These are phyloP conservation scores for Cutaneotrichosporon sp. DNA, from an alignment of 1,284 basidiomycete genomes.

Conservation along the genomic window DNA sequence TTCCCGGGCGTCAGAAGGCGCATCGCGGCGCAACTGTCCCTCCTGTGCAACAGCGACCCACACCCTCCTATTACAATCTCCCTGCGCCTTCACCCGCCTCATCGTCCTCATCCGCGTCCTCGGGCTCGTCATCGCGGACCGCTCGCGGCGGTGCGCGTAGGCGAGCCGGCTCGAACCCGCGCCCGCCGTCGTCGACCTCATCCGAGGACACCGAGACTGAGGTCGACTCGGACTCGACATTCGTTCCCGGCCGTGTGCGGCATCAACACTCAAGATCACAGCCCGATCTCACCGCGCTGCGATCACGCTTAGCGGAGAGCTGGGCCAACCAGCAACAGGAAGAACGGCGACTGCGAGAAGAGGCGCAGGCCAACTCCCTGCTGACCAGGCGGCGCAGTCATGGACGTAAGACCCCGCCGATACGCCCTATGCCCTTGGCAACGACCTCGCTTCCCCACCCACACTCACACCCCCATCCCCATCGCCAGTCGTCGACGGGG, in stretches of 20 bases:
- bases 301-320: slow-evolving; percentile 30
- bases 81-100: background rate
- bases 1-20: background rate
- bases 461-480: background rate
- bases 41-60: background rate
- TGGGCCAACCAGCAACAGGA: slow-evolving; percentile 28
- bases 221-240: slow-evolving; percentile 35
- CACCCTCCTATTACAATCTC: background rate
- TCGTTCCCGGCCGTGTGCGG: slow-evolving; percentile 24
- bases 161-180: slow-evolving; percentile 8
- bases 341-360: slow-evolving; percentile 4
- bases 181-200: slow-evolving; percentile 5
- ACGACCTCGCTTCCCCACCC: background rate
- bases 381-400: slow-evolving; percentile 14
- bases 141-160: background rate
- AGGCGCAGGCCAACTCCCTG: slow-evolving; percentile 2
- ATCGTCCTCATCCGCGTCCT: background rate
- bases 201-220: slow-evolving; percentile 33
- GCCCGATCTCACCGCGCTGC: slow-evolving; percentile 37
- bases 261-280: slow-evolving; percentile 36
- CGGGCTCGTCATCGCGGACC: background rate
- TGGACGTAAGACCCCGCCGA: slow-evolving; percentile 22
- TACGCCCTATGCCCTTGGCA: slow-evolving; percentile 12
- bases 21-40: slow-evolving; percentile 11
- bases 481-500: background rate